Conservation (phyloP, 108 stramenopile genomes). For the Discostella stelligeroides region DNA sequence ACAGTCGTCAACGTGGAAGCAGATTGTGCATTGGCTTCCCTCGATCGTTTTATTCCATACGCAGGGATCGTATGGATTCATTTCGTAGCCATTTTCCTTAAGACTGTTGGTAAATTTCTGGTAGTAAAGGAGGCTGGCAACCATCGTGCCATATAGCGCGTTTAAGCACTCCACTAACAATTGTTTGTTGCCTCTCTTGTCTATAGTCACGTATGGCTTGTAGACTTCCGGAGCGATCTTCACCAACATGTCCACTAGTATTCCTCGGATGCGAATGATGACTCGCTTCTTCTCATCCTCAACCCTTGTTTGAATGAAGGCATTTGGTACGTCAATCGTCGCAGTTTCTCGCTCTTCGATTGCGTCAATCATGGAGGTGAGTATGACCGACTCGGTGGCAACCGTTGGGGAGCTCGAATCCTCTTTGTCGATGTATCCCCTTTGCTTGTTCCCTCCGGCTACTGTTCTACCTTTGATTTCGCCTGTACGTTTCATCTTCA, state of each 20-base stretch:
- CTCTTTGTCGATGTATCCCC: slow-evolving; percentile 25
- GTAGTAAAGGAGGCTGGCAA: slow-evolving; percentile 5
- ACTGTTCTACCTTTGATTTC: slow-evolving; percentile 24
- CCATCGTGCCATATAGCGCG: slow-evolving; percentile 8
- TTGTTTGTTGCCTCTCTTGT: slow-evolving; percentile 4
- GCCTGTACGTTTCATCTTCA: slow-evolving; percentile 29
- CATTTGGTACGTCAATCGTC: slow-evolving; percentile 47
- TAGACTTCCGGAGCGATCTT: slow-evolving; percentile 5
- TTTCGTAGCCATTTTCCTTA: not conserved
- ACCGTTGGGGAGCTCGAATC: slow-evolving; percentile 40
- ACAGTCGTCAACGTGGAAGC: not conserved
- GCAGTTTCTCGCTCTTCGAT: slow-evolving; percentile 48
- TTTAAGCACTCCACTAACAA: slow-evolving; percentile 6
- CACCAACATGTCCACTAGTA: not conserved
- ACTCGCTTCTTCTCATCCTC: slow-evolving; percentile 11
- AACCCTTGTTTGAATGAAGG: slow-evolving; percentile 52
- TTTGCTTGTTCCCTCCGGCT: slow-evolving; percentile 26
- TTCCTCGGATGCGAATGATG: not conserved
- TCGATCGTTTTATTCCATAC: slow-evolving; percentile 14
- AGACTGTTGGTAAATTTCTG: not conserved
- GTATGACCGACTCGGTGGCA: slow-evolving; percentile 20
- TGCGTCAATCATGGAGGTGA: slow-evolving; percentile 43
- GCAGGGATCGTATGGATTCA: slow-evolving; percentile 20
- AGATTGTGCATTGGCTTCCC: slow-evolving; percentile 2
- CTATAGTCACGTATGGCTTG: not conserved